These are phyloP conservation scores for Cruciata laevipes DNA, from an alignment of 257 asterid genomes.

Conservation along the genomic window DNA sequence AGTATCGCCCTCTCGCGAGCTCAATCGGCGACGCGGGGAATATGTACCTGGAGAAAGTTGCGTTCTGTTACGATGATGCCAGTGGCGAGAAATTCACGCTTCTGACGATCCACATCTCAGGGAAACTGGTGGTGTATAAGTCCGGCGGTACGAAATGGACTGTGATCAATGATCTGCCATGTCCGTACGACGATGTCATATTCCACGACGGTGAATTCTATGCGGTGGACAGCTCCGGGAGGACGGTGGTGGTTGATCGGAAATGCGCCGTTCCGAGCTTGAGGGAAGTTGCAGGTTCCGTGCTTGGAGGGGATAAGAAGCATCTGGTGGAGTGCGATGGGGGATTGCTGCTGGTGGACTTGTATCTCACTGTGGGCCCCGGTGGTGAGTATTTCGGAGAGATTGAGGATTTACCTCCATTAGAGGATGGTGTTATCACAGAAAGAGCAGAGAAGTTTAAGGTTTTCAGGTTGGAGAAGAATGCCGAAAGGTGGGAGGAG, in stretches of 20 bases:
- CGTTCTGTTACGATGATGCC: conserved; percentile 26
- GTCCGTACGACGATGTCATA: conserved; percentile 74
- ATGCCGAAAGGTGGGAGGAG: conserved; percentile 49
- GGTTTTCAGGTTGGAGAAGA: conserved; percentile 59
- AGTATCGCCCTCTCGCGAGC: conserved; percentile 59
- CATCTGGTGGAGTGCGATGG: conserved; percentile 59
- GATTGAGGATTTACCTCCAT: conserved; percentile 22
- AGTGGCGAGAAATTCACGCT: conserved; percentile 37
- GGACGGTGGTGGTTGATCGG: conserved; percentile 40
- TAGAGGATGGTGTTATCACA: conserved; percentile 60
- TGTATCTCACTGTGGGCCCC: conserved; percentile 54
- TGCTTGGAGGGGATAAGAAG: conserved; percentile 76
- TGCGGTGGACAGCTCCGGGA: conserved; percentile 65
- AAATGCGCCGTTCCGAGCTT: conserved; percentile 33
- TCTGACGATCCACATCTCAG: conserved; percentile 63
- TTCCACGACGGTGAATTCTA: conserved; percentile 42
- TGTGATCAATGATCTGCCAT: conserved; percentile 45
- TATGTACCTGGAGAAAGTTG: conserved; percentile 79
- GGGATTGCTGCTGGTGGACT: conserved; percentile 61
- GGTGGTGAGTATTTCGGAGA: conserved; percentile 54
- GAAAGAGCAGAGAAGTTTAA: conserved; percentile 74
- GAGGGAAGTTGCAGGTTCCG: conserved; percentile 35
- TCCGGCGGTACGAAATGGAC: conserved; percentile 72
- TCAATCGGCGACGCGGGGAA: conserved; percentile 69
- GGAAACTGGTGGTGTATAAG: conserved; percentile 59